These are phyloP conservation scores for Sapria himalayana DNA, from an alignment of 345 rosid genomes.

Conservation along the genomic window DNA sequence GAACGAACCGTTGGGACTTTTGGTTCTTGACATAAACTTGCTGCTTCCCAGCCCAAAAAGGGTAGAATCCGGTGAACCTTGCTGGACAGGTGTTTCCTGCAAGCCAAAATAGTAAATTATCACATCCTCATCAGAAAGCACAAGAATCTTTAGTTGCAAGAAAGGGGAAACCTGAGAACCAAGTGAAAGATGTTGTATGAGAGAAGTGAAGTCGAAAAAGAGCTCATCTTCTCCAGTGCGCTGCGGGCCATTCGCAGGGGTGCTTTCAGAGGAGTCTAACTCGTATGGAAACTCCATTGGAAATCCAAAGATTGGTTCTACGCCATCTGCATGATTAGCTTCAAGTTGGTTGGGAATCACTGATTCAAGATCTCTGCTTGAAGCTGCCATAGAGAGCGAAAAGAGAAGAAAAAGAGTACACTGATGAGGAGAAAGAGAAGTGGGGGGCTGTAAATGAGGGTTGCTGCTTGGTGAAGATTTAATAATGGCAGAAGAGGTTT, in stretches of 20 bases:
- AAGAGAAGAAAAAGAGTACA: not conserved
- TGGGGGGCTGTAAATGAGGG: slow-evolving; percentile 5
- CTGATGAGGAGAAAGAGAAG: not conserved
- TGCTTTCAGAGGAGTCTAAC: slow-evolving; percentile 7
- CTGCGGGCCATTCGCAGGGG: slow-evolving; percentile 5
- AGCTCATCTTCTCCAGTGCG: no score
- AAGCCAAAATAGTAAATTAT: no score
- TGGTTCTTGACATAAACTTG: slow-evolving; percentile 12
- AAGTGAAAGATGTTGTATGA: no score
- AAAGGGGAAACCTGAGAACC: not conserved
- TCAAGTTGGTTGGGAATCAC: no score
- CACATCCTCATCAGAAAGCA: no score
- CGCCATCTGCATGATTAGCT: no score
- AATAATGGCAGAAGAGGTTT: slow-evolving; percentile 5
- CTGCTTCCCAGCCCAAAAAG: slow-evolving; percentile 11
- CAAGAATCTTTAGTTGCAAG: no score
- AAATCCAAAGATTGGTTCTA: slow-evolving; percentile 4
- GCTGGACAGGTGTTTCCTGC: slow-evolving; percentile 9
- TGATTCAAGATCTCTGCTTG: no score
- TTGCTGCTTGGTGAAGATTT: slow-evolving; percentile 8
- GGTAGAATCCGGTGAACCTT: slow-evolving; percentile 12
- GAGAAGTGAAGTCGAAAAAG: not conserved
- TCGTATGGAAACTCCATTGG: slow-evolving; percentile 17
- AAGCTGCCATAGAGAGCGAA: no score
- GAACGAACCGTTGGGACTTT: slow-evolving; percentile 9